These are phyloP conservation scores for Gomphus bonarii DNA, from an alignment of 1,284 basidiomycete genomes.

Conservation along the genomic window DNA sequence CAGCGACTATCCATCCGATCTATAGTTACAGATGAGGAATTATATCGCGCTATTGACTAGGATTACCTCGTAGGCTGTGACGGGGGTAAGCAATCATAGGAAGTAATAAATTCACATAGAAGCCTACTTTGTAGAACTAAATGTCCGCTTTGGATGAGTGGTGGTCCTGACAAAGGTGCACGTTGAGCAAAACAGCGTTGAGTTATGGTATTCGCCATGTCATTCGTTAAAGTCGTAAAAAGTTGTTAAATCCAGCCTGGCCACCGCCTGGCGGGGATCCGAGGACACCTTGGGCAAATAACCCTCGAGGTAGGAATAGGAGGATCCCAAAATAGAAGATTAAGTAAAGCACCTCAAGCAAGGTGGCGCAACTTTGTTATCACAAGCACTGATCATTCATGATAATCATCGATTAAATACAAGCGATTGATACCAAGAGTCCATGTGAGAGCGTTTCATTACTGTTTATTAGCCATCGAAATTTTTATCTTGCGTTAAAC, in stretches of 20 bases:
- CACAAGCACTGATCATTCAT: too few species aligned
- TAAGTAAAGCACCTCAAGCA: not conserved
- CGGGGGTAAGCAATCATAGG: conserved; percentile 12
- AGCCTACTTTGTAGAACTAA: conserved; percentile 47
- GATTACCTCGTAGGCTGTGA: conserved; percentile 39
- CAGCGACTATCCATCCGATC: conserved; percentile 68
- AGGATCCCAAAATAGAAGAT: not conserved
- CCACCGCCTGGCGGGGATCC: too few species aligned
- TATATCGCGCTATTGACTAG: not conserved
- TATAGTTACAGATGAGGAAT: conserved; percentile 17
- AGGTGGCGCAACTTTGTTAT: not conserved
- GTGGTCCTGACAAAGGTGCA: conserved; percentile 33
- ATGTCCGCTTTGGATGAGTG: conserved; percentile 52
- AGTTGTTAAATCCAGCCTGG: not conserved
- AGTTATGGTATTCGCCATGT: not conserved
- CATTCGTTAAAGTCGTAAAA: not conserved
- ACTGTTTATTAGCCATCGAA: not conserved
- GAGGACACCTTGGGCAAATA: not conserved
- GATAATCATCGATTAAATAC: too few species aligned
- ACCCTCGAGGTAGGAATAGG: not conserved
- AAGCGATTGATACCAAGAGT: too few species aligned
- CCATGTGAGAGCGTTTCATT: not conserved
- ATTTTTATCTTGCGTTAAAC: not conserved
- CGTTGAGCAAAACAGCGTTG: conserved; percentile 29
- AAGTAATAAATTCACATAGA: not conserved